Base-by-base conservation (phyloP, 2,329 filamentous ascomycete genomes). In the Raffaelea albimanens region DNA sequence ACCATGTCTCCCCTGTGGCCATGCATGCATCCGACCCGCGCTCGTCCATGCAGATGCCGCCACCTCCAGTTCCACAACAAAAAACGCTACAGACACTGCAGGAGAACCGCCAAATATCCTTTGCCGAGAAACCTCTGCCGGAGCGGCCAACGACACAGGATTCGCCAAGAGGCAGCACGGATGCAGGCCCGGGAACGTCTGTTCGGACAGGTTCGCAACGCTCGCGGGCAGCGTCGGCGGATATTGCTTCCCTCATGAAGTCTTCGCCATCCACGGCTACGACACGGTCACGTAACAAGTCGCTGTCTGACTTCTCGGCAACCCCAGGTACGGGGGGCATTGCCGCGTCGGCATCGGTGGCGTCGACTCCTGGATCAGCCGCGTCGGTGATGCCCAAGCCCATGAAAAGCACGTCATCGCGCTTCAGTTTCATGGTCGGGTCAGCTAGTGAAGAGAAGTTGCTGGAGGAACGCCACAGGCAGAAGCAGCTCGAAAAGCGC, bases 391-490 rank as follows among this genome's bases (percentile, higher is more conserved):
- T 82, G 31, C 80, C 79, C 2, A 75, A 67, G 50, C 79, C 83
- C 52, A 83, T 83, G 79, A 83, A 82, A 63, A 89, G 85, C 60
- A 86, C 82, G 11, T 86, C 85, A 0, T 88, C 84, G 0, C 72
- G 86, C 14, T 90, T 91, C 59, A 90, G 85, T 57, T 91, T 91
- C 57, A 86, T 89, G 71, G 76, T 82, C 16, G 83, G 82, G 5
- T 78, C 78, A 5, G 83, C 83, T 14, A 75, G 78, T 50, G 73
- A 82, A 56, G 80, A 83, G 61, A 83, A 81, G 61, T 61, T 84
- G 34, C 67, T 89, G 38, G 87, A 88, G 61, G 86, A 87, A 55
- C 76, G 80, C 43, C 84, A 88, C 60, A 72, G 82, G 16, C 76
- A 84, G 54, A 78, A 80, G 46, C 78, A 82, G 52, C 67, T 81